These are phyloP conservation scores for Candida loeiensis DNA, from an alignment of 805 yeast genomes.

Conservation along the genomic window DNA sequence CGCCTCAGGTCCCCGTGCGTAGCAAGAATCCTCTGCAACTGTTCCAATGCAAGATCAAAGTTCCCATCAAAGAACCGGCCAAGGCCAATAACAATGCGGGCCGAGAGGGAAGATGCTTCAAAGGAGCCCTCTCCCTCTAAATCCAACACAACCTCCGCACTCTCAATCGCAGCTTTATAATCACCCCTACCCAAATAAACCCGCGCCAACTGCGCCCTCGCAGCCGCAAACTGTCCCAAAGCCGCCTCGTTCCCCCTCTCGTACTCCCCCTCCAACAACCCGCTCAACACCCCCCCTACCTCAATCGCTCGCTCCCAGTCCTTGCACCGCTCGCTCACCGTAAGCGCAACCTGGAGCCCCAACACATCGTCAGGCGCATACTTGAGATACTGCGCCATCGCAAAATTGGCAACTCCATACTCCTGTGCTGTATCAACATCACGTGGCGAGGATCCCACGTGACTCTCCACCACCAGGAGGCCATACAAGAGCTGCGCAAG, in stretches of 20 bases:
- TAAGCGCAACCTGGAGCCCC: slow-evolving; percentile 55
- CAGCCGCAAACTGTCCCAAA: slow-evolving; percentile 49
- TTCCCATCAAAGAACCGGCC: slow-evolving; percentile 60
- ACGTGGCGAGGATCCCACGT: slow-evolving; percentile 40
- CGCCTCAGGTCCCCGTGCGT: slow-evolving; percentile 55
- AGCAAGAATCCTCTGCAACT: slow-evolving; percentile 59
- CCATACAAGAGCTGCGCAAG: slow-evolving; percentile 74
- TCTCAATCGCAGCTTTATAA: slow-evolving; percentile 57
- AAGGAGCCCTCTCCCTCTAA: slow-evolving; percentile 24
- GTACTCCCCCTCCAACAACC: slow-evolving; percentile 50
- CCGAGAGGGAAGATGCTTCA: slow-evolving; percentile 38
- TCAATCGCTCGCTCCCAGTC: slow-evolving; percentile 53
- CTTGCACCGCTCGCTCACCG: slow-evolving; percentile 66
- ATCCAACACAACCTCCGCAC: slow-evolving; percentile 54
- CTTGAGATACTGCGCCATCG: slow-evolving; percentile 63
- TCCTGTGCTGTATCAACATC: slow-evolving; percentile 62
- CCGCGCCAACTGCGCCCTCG: slow-evolving; percentile 72
- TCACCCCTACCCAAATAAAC: slow-evolving; percentile 57
- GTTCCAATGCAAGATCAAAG: slow-evolving; percentile 62
- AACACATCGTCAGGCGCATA: slow-evolving; percentile 54
- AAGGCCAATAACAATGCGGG: slow-evolving; percentile 69
- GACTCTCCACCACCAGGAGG: slow-evolving; percentile 46
- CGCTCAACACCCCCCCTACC: slow-evolving; percentile 45
- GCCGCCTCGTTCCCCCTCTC: slow-evolving; percentile 52
- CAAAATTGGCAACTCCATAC: slow-evolving; percentile 59